Conservation (phyloP, 345 rosid species). For the Rhodamnia argentea region DNA sequence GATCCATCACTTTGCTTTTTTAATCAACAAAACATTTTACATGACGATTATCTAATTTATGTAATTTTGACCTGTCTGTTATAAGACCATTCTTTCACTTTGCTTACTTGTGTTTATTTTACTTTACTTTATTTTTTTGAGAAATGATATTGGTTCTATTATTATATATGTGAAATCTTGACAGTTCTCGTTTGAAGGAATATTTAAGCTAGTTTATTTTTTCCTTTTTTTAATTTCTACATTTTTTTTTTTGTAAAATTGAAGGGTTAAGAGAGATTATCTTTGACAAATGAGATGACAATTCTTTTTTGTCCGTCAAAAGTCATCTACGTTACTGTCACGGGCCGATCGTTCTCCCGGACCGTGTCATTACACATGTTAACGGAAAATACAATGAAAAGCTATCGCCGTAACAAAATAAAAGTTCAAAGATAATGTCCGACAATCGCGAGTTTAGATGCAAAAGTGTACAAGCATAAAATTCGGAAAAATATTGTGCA, state of each 20-base stretch:
- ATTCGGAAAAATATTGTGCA: neutral
- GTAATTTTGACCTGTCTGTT: no score
- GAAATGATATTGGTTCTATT: neutral
- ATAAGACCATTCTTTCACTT: no score
- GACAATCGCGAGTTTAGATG: neutral
- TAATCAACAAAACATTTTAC: neutral
- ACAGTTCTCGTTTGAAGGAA: neutral
- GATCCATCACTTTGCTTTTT: fast-evolving
- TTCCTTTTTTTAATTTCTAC: neutral
- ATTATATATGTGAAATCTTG: fast-evolving
- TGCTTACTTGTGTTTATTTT: no score
- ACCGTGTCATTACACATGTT: neutral
- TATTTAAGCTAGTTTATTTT: neutral
- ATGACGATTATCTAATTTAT: neutral
- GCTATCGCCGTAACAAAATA: neutral
- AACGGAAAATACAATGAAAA: neutral
- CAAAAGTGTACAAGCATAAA: neutral
- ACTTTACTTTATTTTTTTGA: no score
- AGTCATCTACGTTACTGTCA: neutral
- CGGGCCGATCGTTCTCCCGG: no score
- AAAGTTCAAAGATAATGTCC: neutral
- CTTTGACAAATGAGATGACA: neutral
- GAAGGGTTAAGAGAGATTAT: neutral
- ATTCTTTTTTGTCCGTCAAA: fast-evolving
- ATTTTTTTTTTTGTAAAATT: neutral